A percentile compares a stretch with the other conserved stretches of the same genome.
Conservation (phyloP, 1,139 yeast species). For the Blastobotrys arbuscula region DNA sequence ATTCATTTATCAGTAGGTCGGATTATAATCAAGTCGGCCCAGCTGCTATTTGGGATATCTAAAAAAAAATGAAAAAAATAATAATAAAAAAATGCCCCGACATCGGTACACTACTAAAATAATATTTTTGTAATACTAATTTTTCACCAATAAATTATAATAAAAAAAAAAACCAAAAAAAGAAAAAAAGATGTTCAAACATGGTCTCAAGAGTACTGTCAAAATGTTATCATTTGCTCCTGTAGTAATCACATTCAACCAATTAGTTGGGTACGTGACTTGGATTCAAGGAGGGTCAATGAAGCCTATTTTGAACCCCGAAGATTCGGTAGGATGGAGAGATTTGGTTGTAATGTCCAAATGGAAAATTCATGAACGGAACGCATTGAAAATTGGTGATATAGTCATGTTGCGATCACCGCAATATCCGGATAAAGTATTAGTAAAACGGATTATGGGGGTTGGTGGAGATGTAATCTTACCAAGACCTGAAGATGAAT, state of each 20-base stretch:
- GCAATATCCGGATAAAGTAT: constrained; percentile 60
- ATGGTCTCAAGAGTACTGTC: constrained; percentile 2
- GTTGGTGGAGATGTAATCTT: constrained; percentile 61
- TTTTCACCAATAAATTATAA: background rate
- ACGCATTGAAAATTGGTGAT: constrained; percentile 54
- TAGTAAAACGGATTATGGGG: constrained; percentile 75
- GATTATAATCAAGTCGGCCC: constrained; percentile 83
- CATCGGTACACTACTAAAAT: background rate
- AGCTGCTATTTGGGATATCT: constrained; percentile 47
- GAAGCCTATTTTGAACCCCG: constrained; percentile 87
- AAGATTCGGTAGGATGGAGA: constrained; percentile 40
- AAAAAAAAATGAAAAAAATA: constrained; percentile 1
- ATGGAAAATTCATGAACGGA: constrained; percentile 46
- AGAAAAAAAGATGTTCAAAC: background rate
- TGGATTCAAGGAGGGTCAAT: constrained; percentile 79
- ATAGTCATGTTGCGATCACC: constrained; percentile 78
- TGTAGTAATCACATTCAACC: constrained; percentile 61
- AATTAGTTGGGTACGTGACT: constrained; percentile 69
- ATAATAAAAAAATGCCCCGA: background rate
- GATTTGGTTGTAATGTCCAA: constrained; percentile 75
- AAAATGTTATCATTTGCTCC: constrained; percentile 60
- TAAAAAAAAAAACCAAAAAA: background rate
- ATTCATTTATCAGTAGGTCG: constrained; percentile 60
- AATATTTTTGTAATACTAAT: background rate
- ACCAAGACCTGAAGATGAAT: constrained; percentile 49